Evolutionary conservation across 768 basidiomycete genomes (phyloP).

Genomic region (Tephrocybe sp.): DNA sequence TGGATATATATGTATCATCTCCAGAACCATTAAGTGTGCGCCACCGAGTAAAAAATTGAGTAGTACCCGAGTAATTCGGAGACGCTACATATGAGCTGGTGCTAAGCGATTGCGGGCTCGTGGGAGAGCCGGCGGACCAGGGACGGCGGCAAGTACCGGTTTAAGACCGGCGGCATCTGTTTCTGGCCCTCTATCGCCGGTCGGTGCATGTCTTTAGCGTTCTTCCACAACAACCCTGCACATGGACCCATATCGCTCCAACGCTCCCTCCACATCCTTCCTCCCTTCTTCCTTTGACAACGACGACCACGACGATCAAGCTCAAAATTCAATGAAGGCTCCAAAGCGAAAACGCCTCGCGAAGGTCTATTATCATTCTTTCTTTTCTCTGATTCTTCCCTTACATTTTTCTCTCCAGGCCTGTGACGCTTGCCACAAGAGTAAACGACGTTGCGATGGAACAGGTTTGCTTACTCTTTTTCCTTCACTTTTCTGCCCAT

Average conservation of each 20-base stretch:
- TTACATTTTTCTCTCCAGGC: slow-evolving; percentile 34
- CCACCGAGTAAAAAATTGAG: not conserved
- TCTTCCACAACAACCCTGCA: slow-evolving; percentile 18
- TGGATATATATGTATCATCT: slow-evolving; percentile 1
- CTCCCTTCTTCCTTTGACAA: slow-evolving; percentile 21
- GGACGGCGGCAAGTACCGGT: slow-evolving; percentile 18
- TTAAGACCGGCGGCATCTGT: slow-evolving; percentile 30
- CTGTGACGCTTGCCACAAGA: slow-evolving; percentile 83
- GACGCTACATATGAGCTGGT: not conserved
- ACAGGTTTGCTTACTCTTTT: slow-evolving; percentile 48
- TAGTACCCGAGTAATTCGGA: not conserved
- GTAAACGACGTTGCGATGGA: slow-evolving; percentile 81
- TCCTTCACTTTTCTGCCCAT: slow-evolving; percentile 12
- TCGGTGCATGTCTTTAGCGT: slow-evolving; percentile 19
- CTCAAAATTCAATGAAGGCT: slow-evolving; percentile 37
- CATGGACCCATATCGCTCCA: slow-evolving; percentile 37
- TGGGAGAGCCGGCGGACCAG: slow-evolving; percentile 21
- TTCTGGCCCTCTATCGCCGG: slow-evolving; percentile 21
- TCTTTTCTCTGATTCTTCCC: slow-evolving; percentile 4
- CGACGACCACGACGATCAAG: slow-evolving; percentile 29
- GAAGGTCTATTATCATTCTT: slow-evolving; percentile 31
- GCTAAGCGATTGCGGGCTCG: not conserved
- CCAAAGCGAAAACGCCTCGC: slow-evolving; percentile 55
- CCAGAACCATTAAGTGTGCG: not conserved
- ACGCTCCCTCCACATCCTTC: slow-evolving; percentile 18